phyloP scores from a whole-genome alignment of 257 asterid genomes.

The Gynochthodes officinalis region DNA sequence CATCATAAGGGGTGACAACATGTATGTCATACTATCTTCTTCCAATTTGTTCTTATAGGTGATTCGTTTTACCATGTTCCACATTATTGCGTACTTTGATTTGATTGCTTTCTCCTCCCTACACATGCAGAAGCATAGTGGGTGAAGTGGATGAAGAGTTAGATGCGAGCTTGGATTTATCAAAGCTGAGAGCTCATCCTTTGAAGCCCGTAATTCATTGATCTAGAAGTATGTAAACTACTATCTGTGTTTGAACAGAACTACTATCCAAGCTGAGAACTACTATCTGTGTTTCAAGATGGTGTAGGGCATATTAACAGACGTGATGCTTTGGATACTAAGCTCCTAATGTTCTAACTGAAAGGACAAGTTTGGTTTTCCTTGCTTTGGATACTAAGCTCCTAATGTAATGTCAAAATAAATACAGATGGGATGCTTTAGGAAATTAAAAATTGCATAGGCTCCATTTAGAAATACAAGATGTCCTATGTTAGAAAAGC shows the following conservation, averaged over 20 bases:
- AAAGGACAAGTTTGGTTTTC: constrained; percentile 16
- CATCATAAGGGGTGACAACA: constrained; percentile 96
- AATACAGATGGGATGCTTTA: not conserved
- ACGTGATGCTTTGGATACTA: constrained; percentile 63
- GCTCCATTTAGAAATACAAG: not conserved
- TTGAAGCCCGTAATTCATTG: constrained; percentile 89
- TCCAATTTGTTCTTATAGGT: not conserved
- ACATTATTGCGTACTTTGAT: not conserved
- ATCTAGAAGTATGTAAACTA: constrained; percentile 21
- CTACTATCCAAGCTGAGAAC: not conserved
- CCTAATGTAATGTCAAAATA: too few species aligned
- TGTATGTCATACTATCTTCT: constrained; percentile 39
- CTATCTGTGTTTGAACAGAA: not conserved
- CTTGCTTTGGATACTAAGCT: too few species aligned
- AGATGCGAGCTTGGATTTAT: constrained; percentile 83
- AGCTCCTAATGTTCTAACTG: not conserved
- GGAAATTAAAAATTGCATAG: not conserved
- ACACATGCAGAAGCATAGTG: constrained; percentile 69
- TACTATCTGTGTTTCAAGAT: too few species aligned
- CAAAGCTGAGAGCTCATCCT: constrained; percentile 91
- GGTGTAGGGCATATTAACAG: too few species aligned
- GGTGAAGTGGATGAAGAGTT: constrained; percentile 95
- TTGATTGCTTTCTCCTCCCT: constrained; percentile 2
- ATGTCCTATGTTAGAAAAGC: too few species aligned
- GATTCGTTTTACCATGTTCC: not conserved